phyloP scores from a whole-genome alignment of 2,329 filamentous ascomycete species.

The Fusarium xyrophilum region DNA sequence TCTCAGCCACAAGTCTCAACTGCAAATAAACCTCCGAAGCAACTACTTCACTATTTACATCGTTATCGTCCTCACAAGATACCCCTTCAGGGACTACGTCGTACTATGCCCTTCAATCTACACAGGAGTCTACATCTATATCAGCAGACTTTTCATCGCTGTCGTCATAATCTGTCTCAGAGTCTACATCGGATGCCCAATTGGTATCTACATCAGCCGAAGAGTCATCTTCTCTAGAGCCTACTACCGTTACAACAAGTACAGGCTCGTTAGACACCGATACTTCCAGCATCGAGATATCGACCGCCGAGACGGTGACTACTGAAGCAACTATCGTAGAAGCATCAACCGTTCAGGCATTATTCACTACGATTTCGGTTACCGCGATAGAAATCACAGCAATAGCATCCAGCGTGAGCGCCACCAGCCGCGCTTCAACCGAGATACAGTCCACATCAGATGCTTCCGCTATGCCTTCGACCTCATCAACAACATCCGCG shows the following conservation, averaged over 20 bases:
- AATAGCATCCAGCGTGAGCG: neutral
- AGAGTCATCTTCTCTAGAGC: rapidly evolving
- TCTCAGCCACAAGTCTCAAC: no score
- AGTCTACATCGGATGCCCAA: neutral
- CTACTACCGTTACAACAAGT: rapidly evolving
- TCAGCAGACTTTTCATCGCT: rapidly evolving
- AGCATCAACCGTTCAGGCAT: neutral
- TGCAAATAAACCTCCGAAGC: neutral
- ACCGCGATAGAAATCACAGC: rapidly evolving
- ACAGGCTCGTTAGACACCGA: rapidly evolving
- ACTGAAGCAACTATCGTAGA: no score
- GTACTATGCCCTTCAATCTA: neutral
- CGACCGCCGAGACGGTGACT: neutral
- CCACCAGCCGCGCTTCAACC: neutral
- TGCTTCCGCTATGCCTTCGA: neutral
- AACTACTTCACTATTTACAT: neutral
- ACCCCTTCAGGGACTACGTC: rapidly evolving
- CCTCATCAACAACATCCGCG: neutral
- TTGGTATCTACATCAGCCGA: neutral
- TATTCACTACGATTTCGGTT: rapidly evolving
- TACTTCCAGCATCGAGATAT: rapidly evolving
- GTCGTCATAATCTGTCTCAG: neutral
- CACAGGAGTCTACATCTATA: neutral
- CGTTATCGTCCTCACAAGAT: rapidly evolving
- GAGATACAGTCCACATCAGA: neutral